Percentiles rank a stretch among this genome's conserved stretches.
These are phyloP conservation scores for Babesia bigemina DNA, from an alignment of 169 alveolate species.

Conservation along the genomic window DNA sequence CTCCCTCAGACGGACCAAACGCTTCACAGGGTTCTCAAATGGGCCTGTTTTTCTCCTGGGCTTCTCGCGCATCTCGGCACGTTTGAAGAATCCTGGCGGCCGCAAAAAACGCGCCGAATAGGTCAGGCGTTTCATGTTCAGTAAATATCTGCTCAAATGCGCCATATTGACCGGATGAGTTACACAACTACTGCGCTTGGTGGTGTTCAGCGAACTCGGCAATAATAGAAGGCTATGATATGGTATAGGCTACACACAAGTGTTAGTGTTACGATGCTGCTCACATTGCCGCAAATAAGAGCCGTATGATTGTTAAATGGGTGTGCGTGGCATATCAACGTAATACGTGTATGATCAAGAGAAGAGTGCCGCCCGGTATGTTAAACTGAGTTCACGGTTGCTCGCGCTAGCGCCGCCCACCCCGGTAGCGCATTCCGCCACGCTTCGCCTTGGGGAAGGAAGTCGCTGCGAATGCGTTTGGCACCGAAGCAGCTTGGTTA, in stretches of 20 bases:
- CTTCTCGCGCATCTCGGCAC: conserved; percentile 83
- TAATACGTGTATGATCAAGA: no score
- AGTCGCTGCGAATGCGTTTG: conserved; percentile 31
- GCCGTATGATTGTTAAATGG: no score
- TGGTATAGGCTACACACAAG: neutral
- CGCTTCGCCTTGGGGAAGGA: conserved; percentile 33
- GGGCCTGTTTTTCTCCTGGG: conserved; percentile 83
- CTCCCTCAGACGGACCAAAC: conserved; percentile 78
- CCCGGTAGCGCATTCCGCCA: conserved; percentile 17
- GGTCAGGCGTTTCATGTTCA: conserved; percentile 29
- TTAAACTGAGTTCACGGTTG: no score
- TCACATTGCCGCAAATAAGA: no score
- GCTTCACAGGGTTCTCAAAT: conserved; percentile 78
- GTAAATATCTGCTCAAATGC: conserved; percentile 17
- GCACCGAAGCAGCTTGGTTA: neutral
- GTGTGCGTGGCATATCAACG: no score
- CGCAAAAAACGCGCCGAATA: conserved; percentile 65
- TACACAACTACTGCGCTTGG: no score
- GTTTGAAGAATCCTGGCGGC: conserved; percentile 77
- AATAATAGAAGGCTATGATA: neutral
- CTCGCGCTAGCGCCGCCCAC: conserved; percentile 23
- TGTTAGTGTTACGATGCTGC: no score
- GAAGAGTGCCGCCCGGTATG: no score
- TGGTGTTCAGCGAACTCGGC: no score
- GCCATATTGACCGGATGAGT: neutral